phyloP scores from a whole-genome alignment of 164 flowering plant genomes.

The Stephania cephalantha region DNA sequence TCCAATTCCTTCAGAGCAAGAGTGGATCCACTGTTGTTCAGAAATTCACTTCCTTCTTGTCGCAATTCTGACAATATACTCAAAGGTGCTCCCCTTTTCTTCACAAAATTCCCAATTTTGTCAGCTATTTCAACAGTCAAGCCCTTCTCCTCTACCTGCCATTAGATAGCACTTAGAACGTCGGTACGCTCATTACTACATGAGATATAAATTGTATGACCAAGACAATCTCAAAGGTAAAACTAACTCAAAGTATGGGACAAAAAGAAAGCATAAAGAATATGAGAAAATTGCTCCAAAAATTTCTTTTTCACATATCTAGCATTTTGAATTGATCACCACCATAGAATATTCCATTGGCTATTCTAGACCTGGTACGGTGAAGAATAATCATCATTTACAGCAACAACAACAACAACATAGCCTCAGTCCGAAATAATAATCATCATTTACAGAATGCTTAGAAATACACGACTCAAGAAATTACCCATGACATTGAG shows the following conservation, averaged over 20 bases:
- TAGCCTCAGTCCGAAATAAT: no score
- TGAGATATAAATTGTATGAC: neutral
- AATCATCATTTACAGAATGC: no score
- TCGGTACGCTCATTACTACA: neutral
- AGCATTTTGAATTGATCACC: no score
- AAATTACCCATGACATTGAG: no score
- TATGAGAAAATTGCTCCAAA: neutral
- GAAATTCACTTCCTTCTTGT: conserved; percentile 59
- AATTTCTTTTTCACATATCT: neutral
- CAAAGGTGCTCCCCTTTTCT: conserved; percentile 69
- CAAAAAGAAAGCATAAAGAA: neutral
- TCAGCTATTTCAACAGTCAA: conserved; percentile 67
- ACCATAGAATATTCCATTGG: no score
- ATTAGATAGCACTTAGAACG: neutral
- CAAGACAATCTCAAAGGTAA: no score
- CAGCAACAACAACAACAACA: no score
- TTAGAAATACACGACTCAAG: no score
- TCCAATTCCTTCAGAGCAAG: conserved; percentile 73
- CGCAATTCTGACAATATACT: conserved; percentile 58
- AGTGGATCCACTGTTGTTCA: conserved; percentile 42
- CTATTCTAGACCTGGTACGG: no score
- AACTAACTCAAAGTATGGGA: neutral
- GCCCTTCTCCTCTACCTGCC: conserved; percentile 82
- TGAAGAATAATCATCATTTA: no score
- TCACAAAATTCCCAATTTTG: conserved; percentile 75